Percentiles rank a stretch among this genome's conserved stretches.
Evolutionary conservation across 192 early-diverging fungal genomes (phyloP).

Genomic region (Backusella psychrophila): DNA sequence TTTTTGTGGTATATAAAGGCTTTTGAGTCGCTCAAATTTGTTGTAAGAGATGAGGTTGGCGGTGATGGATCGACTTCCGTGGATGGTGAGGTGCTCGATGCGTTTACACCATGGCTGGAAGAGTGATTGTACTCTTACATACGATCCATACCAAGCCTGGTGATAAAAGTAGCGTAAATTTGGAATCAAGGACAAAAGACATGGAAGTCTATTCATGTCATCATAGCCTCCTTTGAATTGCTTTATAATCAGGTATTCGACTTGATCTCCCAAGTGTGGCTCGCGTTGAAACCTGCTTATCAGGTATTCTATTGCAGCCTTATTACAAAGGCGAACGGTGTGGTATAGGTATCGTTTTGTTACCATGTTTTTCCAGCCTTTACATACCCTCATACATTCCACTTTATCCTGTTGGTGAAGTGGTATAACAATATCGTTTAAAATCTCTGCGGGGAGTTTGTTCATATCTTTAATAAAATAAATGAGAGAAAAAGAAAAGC

Average conservation of each 20-base stretch:
- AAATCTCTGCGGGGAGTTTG: background rate
- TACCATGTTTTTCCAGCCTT: background rate
- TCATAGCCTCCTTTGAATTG: background rate
- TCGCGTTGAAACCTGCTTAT: background rate
- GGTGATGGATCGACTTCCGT: background rate
- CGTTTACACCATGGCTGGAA: background rate
- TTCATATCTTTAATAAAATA: background rate
- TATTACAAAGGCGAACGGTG: background rate
- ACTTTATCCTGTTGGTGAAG: background rate
- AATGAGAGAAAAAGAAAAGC: background rate
- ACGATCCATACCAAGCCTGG: background rate
- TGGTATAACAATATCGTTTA: background rate
- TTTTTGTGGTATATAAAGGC: background rate
- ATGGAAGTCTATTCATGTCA: background rate
- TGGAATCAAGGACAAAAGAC: background rate
- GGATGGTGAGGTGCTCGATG: background rate
- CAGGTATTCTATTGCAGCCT: background rate
- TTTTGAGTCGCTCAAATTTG: background rate
- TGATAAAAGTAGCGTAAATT: background rate
- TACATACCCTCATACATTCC: background rate
- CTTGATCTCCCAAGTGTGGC: background rate
- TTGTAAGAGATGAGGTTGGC: background rate
- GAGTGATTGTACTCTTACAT: background rate
- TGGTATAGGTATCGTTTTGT: background rate
- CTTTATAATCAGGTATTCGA: background rate